Evolutionary conservation across 2,329 filamentous ascomycete genomes (phyloP), one percentile per base, ranked within the genome.

Genomic region (Monilinia vaccinii-corymbosi): DNA sequence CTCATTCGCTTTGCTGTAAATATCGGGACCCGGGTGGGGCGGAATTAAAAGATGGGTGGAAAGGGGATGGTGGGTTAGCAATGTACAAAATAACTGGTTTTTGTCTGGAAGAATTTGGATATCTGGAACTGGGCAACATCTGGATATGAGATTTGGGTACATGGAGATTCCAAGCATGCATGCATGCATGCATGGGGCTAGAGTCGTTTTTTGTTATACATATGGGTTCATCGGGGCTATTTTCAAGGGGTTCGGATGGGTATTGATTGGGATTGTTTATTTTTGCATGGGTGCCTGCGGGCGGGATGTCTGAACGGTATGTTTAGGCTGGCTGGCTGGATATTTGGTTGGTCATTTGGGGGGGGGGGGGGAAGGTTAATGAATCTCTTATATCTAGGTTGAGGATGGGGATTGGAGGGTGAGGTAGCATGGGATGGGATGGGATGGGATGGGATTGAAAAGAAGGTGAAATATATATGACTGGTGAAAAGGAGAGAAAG

Each of bases 371-470:
- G 14, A 53, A 16, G 38, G 50, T 44, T 53, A 53, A 53, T 53
- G 50, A 53, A 44, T 53, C 50, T 53, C 38, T 53, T 53, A 53
- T 53, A 53, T 44, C 38, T 21, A 11, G 42, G 21, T 44, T 44
- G 50, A 11, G 42, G 21, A 53, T 44, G 50, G 44, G 18, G 50
- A 23, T 44, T 42, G 25, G 8, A 31, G 18, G 25, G 8, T 44
- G 21, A 13, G 6, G 21, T 4, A 13, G 28, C 14, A 23, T 21
- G 5, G 21, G 18, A 42, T 21, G 6, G 18, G 42, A 23, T 21
- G 5, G 21, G 18, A 42, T 21, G 6, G 18, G 42, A 25, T 42
- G 25, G 21, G 42, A 7, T 25, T 25, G 21, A 14, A 25, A 25
- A 5, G 21, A 21, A 16, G 21, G 21, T 1, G 42, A 7, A 6